Conservation (phyloP, 2,329 filamentous ascomycete genomes). For the Thielaviopsis ethacetica region DNA sequence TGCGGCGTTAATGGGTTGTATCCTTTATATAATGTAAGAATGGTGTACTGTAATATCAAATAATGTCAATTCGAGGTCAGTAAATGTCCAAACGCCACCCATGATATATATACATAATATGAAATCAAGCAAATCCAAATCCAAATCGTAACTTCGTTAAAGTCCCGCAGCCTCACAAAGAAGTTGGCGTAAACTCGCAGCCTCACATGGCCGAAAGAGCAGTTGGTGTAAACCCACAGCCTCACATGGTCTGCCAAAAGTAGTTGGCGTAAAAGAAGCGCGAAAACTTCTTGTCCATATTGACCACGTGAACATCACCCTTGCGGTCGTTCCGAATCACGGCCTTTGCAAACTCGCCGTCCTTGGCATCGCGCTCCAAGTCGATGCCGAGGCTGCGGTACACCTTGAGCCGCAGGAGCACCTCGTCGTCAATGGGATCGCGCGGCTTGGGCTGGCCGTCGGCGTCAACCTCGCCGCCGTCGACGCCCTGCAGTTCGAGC, state of each 20-base stretch:
- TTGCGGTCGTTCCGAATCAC: conserved; percentile 72
- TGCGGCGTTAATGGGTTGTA: not conserved
- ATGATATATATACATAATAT: too few relatives aligned
- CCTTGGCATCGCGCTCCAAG: conserved; percentile 55
- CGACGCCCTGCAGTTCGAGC: conserved; percentile 72
- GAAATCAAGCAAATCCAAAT: conserved; percentile 1
- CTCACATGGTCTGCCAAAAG: conserved; percentile 74
- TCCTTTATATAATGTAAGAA: too few relatives aligned
- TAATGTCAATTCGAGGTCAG: too few relatives aligned
- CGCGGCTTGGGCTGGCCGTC: conserved; percentile 13
- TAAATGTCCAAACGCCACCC: too few relatives aligned
- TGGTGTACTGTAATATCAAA: conserved; percentile 13
- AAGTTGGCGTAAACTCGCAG: conserved; percentile 65
- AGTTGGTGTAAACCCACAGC: conserved; percentile 59
- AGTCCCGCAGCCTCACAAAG: conserved; percentile 35
- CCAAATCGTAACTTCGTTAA: conserved; percentile 3
- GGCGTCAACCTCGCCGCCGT: conserved; percentile 37
- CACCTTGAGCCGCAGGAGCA: conserved; percentile 65
- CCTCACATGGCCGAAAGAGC: conserved; percentile 69
- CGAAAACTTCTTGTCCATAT: conserved; percentile 84
- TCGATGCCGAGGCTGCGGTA: conserved; percentile 87
- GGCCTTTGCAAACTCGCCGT: conserved; percentile 70
- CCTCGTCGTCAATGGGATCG: conserved; percentile 44
- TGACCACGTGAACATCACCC: conserved; percentile 87
- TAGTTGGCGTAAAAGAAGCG: conserved; percentile 88